Conservation (phyloP, 371 early-diverging fungal genomes). For the Apophysomyces variabilis region DNA sequence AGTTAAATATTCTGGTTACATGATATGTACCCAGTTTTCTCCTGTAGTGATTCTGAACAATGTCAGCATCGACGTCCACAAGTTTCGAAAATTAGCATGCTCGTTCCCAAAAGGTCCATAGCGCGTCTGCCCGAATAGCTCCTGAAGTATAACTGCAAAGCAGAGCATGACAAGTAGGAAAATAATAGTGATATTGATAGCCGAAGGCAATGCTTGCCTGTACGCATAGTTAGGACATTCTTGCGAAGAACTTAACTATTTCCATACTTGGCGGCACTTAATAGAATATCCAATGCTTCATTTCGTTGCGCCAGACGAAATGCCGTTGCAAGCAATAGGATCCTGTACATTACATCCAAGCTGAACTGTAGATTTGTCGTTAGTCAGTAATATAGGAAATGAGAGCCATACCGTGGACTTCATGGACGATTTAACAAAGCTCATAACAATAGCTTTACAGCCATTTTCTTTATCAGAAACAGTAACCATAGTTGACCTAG, state of each 20-base stretch:
- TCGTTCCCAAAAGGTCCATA: conserved; percentile 53
- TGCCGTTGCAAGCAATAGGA: conserved; percentile 46
- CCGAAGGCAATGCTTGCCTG: conserved; percentile 52
- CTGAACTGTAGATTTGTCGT: conserved; percentile 10
- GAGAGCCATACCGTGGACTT: conserved; percentile 25
- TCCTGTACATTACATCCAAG: conserved; percentile 24
- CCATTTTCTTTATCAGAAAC: neutral
- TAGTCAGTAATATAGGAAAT: neutral
- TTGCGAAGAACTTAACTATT: neutral
- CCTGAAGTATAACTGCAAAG: conserved; percentile 56
- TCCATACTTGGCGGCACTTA: conserved; percentile 50
- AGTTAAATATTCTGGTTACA: neutral
- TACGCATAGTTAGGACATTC: neutral
- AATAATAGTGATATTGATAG: conserved; percentile 50
- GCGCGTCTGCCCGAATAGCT: conserved; percentile 51
- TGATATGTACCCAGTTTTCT: conserved; percentile 54
- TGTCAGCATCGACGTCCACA: conserved; percentile 46
- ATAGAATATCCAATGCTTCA: conserved; percentile 52
- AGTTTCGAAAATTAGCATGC: conserved; percentile 52
- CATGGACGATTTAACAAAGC: conserved; percentile 30
- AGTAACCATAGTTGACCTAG: neutral
- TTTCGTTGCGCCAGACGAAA: conserved; percentile 56
- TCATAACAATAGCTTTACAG: conserved; percentile 18
- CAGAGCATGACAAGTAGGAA: conserved; percentile 49
- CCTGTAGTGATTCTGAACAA: conserved; percentile 60